A percentile compares a stretch with the other conserved stretches of the same genome.
These are phyloP conservation scores for Candida stauntonica DNA, from an alignment of 805 yeast genomes.

Conservation along the genomic window DNA sequence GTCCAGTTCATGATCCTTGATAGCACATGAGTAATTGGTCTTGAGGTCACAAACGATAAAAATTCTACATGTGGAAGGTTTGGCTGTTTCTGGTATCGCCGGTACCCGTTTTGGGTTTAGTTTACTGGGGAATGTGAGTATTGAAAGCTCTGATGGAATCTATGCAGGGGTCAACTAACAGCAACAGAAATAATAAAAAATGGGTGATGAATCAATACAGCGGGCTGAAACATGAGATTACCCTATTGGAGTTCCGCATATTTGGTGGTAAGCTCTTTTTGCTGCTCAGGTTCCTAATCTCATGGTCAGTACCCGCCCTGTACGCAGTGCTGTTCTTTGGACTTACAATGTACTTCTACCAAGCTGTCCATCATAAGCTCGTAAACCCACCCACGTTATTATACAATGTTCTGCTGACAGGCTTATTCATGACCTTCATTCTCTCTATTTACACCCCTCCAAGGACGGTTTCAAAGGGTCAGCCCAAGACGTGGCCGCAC, in stretches of 20 bases:
- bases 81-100: slow-evolving; percentile 1
- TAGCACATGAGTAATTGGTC: too few relatives aligned
- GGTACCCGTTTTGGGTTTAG: slow-evolving; percentile 1
- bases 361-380: slow-evolving; percentile 10
- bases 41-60: too few relatives aligned
- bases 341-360: slow-evolving; percentile 17
- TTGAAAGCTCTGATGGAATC: background rate
- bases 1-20: too few relatives aligned
- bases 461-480: slow-evolving; percentile 1
- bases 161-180: too few relatives aligned
- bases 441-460: slow-evolving; percentile 16
- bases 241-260: slow-evolving; percentile 6
- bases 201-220: too few relatives aligned
- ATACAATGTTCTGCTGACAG: slow-evolving; percentile 12
- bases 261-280: slow-evolving; percentile 18
- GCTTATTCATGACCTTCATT: slow-evolving; percentile 11
- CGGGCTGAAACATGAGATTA: background rate
- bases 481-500: slow-evolving; percentile 6
- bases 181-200: too few relatives aligned
- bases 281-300: background rate
- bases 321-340: slow-evolving; percentile 14
- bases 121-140: slow-evolving; percentile 3
- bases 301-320: slow-evolving; percentile 22
- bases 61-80: background rate
- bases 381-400: slow-evolving; percentile 15